Conservation (phyloP, 495 filamentous ascomycete species). For the Xylaria flabelliformis region DNA sequence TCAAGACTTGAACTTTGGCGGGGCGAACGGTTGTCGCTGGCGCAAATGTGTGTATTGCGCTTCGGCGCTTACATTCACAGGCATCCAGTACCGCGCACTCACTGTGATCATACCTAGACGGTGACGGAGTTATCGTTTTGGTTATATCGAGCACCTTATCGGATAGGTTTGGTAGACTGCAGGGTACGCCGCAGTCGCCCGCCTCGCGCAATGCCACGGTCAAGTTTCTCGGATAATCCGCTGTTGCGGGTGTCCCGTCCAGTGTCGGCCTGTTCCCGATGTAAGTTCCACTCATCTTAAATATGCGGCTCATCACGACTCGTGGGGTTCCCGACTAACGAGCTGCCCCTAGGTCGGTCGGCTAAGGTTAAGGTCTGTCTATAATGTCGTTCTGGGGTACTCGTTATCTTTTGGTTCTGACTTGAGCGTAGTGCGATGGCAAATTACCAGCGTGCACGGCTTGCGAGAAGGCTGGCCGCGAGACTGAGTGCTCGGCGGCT, state of each 20-base stretch:
- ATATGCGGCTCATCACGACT: not conserved
- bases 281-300: conserved; percentile 48
- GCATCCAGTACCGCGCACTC: not conserved
- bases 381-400: conserved; percentile 11
- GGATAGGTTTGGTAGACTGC: not conserved
- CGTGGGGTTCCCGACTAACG: conserved; percentile 6
- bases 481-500: conserved; percentile 85
- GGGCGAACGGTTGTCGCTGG: conserved; percentile 17
- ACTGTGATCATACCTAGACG: conserved; percentile 1
- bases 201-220: conserved; percentile 46
- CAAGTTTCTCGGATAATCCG: conserved; percentile 70
- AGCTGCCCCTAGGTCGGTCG: conserved; percentile 59
- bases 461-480: conserved; percentile 83
- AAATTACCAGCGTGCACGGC: conserved; percentile 93
- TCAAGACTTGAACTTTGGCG: conserved; percentile 14
- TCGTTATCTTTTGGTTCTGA: conserved; percentile 24
- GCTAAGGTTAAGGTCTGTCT: conserved; percentile 81
- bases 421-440: conserved; percentile 73
- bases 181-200: conserved; percentile 4
- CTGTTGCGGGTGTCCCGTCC: conserved; percentile 87
- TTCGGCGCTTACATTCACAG: conserved; percentile 25
- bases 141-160: not conserved
- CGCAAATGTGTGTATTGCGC: conserved; percentile 13
- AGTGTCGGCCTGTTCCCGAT: conserved; percentile 91
- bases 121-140: conserved; percentile 1